Evolutionary conservation across 1,284 basidiomycete species (phyloP).

Genomic region (Tremellales sp.): DNA sequence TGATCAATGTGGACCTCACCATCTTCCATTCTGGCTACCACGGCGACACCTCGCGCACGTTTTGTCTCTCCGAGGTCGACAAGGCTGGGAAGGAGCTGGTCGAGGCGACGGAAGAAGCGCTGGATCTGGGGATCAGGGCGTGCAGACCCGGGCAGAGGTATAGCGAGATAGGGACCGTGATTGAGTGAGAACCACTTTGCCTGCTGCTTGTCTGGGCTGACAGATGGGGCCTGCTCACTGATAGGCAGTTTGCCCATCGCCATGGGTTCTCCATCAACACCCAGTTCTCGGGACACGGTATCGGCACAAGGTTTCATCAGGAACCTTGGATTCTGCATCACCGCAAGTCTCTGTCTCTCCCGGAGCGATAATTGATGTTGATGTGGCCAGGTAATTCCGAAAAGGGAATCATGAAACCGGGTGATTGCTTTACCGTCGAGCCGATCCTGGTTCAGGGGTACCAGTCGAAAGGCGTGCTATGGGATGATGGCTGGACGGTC

Average conservation of each 20-base stretch:
- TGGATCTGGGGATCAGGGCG: slow-evolving; percentile 65
- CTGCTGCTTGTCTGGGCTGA: not conserved
- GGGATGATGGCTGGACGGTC: slow-evolving; percentile 84
- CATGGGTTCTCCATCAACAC: slow-evolving; percentile 62
- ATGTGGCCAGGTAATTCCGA: slow-evolving; percentile 75
- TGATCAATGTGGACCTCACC: slow-evolving; percentile 80
- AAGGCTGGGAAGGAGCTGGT: slow-evolving; percentile 62
- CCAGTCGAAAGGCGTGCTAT: slow-evolving; percentile 64
- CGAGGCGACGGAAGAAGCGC: slow-evolving; percentile 59
- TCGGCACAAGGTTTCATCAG: slow-evolving; percentile 76
- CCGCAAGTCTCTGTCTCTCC: slow-evolving; percentile 45
- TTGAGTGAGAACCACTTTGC: slow-evolving; percentile 54
- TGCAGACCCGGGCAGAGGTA: slow-evolving; percentile 75
- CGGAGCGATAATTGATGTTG: not conserved
- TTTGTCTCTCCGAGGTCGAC: slow-evolving; percentile 73
- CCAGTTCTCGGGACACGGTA: slow-evolving; percentile 69
- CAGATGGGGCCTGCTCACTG: not conserved
- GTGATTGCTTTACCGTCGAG: slow-evolving; percentile 88
- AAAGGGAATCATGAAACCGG: slow-evolving; percentile 69
- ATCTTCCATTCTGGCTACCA: slow-evolving; percentile 74
- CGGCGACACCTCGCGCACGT: slow-evolving; percentile 79
- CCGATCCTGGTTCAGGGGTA: slow-evolving; percentile 72
- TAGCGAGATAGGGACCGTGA: slow-evolving; percentile 68
- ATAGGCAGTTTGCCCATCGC: slow-evolving; percentile 44
- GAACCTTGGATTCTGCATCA: slow-evolving; percentile 80